Percentiles rank a stretch among this genome's conserved stretches.
phyloP scores from a whole-genome alignment of 2,329 filamentous ascomycete genomes.

The Penicillium sp. region DNA sequence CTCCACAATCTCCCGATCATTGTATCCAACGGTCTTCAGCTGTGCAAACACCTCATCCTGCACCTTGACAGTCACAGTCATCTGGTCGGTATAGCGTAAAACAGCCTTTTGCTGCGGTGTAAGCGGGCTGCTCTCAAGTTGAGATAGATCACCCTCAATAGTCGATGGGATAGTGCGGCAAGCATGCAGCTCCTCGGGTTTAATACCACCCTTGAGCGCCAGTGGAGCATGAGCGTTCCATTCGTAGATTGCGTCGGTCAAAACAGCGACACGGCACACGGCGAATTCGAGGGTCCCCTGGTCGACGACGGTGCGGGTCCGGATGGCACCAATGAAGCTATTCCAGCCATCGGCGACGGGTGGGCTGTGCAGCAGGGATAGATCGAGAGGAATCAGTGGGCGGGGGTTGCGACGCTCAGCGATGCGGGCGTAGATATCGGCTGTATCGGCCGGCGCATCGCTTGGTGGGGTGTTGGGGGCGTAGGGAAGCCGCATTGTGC shows the following conservation, averaged over 20 bases:
- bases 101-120: slow-evolving; percentile 66
- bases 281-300: slow-evolving; percentile 67
- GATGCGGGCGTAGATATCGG: slow-evolving; percentile 29
- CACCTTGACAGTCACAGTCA: slow-evolving; percentile 73
- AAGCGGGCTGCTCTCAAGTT: slow-evolving; percentile 42
- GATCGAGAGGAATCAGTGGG: slow-evolving; percentile 72
- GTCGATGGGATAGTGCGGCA: slow-evolving; percentile 55
- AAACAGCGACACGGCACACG: slow-evolving; percentile 76
- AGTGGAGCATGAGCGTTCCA: slow-evolving; percentile 79
- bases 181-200: slow-evolving; percentile 49
- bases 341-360: slow-evolving; percentile 72
- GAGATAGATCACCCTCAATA: slow-evolving; percentile 25
- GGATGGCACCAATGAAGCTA: slow-evolving; percentile 56
- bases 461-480: slow-evolving; percentile 23
- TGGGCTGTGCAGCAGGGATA: slow-evolving; percentile 72
- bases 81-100: slow-evolving; percentile 74
- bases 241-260: slow-evolving; percentile 81
- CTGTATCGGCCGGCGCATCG: slow-evolving; percentile 21
- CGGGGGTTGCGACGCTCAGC: slow-evolving; percentile 52
- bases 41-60: slow-evolving; percentile 65
- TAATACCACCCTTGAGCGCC: slow-evolving; percentile 40
- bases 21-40: slow-evolving; percentile 60
- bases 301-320: slow-evolving; percentile 51
- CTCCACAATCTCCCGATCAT: slow-evolving; percentile 75
- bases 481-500: slow-evolving; percentile 26